Evolutionary conservation across 352 stramenopile species (phyloP), one percentile per base, ranked within the genome.

Genomic region (Aphanomyces cochlioides): DNA sequence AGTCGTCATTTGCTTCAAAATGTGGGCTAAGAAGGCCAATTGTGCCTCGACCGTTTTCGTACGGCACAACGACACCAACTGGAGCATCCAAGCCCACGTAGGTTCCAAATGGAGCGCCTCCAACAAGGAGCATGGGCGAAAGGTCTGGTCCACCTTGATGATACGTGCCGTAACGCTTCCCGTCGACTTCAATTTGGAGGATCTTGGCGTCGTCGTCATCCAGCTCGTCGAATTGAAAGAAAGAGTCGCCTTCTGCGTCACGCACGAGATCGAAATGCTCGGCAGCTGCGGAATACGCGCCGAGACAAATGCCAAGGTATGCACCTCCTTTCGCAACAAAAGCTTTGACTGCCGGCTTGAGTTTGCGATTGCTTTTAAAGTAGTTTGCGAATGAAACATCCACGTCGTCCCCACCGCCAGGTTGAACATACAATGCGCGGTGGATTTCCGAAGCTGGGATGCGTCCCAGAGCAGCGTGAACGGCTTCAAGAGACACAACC

Each of bases 21-120:
- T 69, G 63, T 8, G 63, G 63, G 43, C 63, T 69, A 17, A 59
- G 54, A 13, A 69, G 63, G 13, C 63, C 63, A 12, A 69, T 21
- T 7, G 41, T 59, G 36, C 63, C 63, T 3, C 6, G 38, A 28
- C n/a, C 39, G 4, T 53, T 66, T 41, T 41, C 39, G 17, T 66
- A 53, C 12, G 37, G 57, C 37, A 66, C 15, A 28, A 66, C 39
- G 7, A 66, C 40, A 15, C 57, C 57, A 5, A 66, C 37, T 7
- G 57, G 57, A n/a, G 57, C 36, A 8, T 3, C 37, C 13, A 12
- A 8, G 17, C 15, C 50, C 7, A 53, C 57, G 37, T 66, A 66
- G 10, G 36, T 21, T 6, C 57, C 57, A 53, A 66, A 66, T 12
- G 34, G 57, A 28, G 36, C 57, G 17, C 28, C 37, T 15, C 57